These are phyloP conservation scores for Symbiotaphrina buchneri DNA, from an alignment of 495 filamentous ascomycete species.

Conservation along the genomic window DNA sequence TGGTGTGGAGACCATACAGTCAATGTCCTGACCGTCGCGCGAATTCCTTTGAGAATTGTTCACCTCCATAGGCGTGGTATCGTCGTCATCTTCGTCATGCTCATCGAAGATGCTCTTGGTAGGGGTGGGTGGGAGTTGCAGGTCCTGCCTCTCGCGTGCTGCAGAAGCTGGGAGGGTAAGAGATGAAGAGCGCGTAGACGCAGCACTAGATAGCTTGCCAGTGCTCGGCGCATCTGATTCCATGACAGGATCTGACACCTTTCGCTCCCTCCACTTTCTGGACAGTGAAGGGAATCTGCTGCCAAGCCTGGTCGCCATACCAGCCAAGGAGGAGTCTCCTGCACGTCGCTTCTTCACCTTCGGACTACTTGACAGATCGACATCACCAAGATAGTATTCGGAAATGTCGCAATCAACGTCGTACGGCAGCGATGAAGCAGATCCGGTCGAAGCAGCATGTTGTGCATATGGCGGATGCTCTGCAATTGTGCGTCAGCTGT, in stretches of 20 bases:
- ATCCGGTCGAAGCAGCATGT: no score
- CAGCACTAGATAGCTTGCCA: no score
- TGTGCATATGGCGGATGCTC: no score
- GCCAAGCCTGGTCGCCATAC: slow-evolving; percentile 41
- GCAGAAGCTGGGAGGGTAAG: slow-evolving; percentile 33
- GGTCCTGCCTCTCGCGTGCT: slow-evolving; percentile 20
- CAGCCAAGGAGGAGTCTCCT: slow-evolving; percentile 36
- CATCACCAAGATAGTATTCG: slow-evolving; percentile 31
- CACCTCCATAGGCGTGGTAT: slow-evolving; percentile 28
- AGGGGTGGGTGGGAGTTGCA: slow-evolving; percentile 37
- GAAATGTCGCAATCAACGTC: slow-evolving; percentile 31
- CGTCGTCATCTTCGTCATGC: slow-evolving; percentile 23
- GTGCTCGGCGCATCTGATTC: no score
- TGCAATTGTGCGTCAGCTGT: no score
- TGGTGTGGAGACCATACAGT: slow-evolving; percentile 50
- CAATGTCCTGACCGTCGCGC: slow-evolving; percentile 24
- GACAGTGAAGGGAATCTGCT: slow-evolving; percentile 53
- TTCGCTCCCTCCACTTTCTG: slow-evolving; percentile 31
- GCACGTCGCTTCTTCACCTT: slow-evolving; percentile 39
- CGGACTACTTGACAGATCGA: slow-evolving; percentile 26
- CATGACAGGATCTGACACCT: no score
- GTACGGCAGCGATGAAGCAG: no score
- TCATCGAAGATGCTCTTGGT: slow-evolving; percentile 43
- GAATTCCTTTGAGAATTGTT: slow-evolving; percentile 25
- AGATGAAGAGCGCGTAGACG: slow-evolving; percentile 49